Conservation (phyloP, 164 flowering plant genomes). For the Protea cynaroides region DNA sequence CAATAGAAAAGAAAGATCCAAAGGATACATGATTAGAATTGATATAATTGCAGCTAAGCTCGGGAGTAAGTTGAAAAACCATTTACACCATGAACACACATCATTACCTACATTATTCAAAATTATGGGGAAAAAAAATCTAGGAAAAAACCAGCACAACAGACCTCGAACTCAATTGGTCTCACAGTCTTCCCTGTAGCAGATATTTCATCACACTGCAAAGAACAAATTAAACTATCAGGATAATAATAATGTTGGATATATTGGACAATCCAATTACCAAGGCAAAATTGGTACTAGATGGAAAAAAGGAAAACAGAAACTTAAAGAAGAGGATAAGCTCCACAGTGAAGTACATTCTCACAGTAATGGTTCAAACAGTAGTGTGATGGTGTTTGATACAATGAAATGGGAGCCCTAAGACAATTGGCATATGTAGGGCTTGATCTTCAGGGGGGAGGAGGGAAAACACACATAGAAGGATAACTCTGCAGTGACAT, state of each 20-base stretch:
- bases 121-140: background rate
- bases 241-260: background rate
- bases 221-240: background rate
- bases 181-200: conserved; percentile 37
- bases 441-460: too few relatives aligned
- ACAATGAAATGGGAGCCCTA: too few relatives aligned
- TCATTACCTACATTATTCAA: background rate
- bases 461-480: too few relatives aligned
- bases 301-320: background rate
- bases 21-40: too few relatives aligned
- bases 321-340: background rate
- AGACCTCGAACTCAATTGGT: conserved; percentile 70
- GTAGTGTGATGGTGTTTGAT: too few relatives aligned
- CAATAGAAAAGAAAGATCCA: too few relatives aligned
- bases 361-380: background rate
- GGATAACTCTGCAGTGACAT: too few relatives aligned
- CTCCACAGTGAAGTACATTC: background rate
- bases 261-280: background rate
- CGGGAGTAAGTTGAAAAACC: background rate
- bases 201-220: conserved; percentile 68
- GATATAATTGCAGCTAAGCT: too few relatives aligned
- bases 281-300: background rate
- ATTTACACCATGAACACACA: background rate
- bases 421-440: too few relatives aligned
- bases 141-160: background rate